phyloP scores from a whole-genome alignment of 2,329 filamentous ascomycete species.

The Fusarium circinatum region DNA sequence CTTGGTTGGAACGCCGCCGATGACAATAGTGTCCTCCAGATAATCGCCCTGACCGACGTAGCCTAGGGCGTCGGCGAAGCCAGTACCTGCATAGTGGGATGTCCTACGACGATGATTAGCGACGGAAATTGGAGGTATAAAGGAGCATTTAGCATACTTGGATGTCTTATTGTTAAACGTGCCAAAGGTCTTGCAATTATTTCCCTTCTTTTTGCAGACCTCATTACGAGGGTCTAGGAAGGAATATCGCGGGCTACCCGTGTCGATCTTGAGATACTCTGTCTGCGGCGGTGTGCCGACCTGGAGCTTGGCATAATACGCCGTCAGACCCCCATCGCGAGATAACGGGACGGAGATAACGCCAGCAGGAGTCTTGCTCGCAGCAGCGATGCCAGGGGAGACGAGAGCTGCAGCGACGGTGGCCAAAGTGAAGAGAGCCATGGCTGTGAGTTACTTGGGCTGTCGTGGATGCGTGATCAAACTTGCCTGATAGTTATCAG shows the following conservation, averaged over 20 bases:
- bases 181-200: neutral
- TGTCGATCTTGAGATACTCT: constrained; percentile 9
- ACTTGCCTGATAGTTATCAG: neutral
- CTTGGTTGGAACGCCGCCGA: neutral
- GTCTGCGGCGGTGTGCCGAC: constrained; percentile 4
- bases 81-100: neutral
- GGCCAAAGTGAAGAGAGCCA: neutral
- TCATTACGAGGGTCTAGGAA: neutral
- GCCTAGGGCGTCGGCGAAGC: neutral
- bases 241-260: constrained; percentile 1
- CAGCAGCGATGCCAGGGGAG: neutral
- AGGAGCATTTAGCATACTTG: neutral
- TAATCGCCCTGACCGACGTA: neutral
- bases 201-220: neutral
- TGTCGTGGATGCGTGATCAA: neutral
- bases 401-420: neutral
- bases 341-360: neutral
- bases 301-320: neutral
- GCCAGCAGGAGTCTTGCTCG: neutral
- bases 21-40: neutral
- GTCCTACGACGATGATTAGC: neutral
- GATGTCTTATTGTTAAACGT: neutral
- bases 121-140: rapidly evolving
- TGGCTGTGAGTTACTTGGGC: neutral
- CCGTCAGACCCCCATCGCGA: constrained; percentile 3